Evolutionary conservation across 140 eudicot genomes (phyloP), one percentile per base, ranked within the genome.

Genomic region (Eryngium alpinum): DNA sequence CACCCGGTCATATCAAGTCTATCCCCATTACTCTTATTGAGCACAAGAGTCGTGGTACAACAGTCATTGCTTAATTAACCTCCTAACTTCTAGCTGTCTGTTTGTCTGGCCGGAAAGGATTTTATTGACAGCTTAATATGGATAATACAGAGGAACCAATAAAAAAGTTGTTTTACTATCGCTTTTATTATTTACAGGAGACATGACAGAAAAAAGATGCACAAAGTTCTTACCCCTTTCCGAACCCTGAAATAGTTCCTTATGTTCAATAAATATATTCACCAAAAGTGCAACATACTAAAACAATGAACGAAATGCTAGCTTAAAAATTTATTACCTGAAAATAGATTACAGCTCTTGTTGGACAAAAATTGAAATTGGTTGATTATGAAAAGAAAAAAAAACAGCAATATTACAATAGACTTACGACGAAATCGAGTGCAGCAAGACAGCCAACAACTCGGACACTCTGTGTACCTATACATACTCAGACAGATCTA

Each of bases 401-500:
- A 46, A 10, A 17, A 33, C 51, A 62, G 44, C n/a, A 79, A 27
- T 34, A 16, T 46, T 62, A 79, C 60, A 79, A 79, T 12, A 25
- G 44, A 79, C 59, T 79, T 29, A 27, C 31, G 49, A 18, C 1
- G 21, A 77, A 32, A 52, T 53, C 69, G 14, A 77, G 43, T 11
- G 69, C 49, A 25, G 60, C 73, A 38, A 38, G 33, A 79, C 56
- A 46, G 9, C 31, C 71, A 78, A 79, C 50, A 38, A 38, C 46
- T 38, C 46, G 10, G 12, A 53, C 16, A 53, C 10, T 53, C 18
- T 10, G 60, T 12, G 31, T 3, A 72, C 71, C 87, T 82, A 88
- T 77, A 87, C 50, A 85, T 90, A 92, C 51, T 92, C 91, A 1
- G 82, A 79, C 63, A 94, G 81, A 91, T 92, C 98, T 82, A 84